Percentiles rank a stretch among this genome's conserved stretches.
Conservation (phyloP, 495 filamentous ascomycete species). For the Schizothecium vesticola region DNA sequence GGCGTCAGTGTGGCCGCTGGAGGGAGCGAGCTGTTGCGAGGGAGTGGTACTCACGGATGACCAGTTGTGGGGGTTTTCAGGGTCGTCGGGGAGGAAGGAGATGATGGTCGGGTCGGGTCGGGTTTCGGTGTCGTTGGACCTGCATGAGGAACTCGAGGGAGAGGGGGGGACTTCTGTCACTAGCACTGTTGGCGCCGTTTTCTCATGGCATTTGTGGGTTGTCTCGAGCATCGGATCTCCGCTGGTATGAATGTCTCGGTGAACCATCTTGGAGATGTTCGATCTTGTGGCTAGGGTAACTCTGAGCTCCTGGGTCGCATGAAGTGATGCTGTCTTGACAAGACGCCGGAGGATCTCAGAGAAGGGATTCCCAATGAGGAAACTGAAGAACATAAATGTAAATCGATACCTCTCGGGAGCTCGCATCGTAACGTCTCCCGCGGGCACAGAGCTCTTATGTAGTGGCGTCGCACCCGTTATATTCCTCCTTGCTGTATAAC, state of each 20-base stretch:
- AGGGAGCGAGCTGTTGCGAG: background rate
- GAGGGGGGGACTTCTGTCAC: background rate
- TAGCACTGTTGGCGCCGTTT: background rate
- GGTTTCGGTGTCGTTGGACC: background rate
- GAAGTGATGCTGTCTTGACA: background rate
- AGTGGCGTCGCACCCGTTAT: background rate
- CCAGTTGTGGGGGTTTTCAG: conserved; percentile 27
- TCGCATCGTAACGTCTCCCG: background rate
- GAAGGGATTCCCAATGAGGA: background rate
- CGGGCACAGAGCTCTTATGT: background rate
- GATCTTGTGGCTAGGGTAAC: background rate
- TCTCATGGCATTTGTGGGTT: background rate
- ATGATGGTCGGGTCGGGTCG: conserved; percentile 1
- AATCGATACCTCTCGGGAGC: background rate
- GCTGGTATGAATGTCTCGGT: background rate
- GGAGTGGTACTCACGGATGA: conserved; percentile 9
- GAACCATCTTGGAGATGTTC: background rate
- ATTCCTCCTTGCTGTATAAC: background rate
- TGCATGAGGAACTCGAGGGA: background rate
- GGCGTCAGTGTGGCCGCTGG: background rate
- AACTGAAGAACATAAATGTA: background rate
- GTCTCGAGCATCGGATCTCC: background rate
- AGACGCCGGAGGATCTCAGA: background rate
- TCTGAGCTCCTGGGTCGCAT: background rate
- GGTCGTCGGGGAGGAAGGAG: conserved; percentile 20